Evolutionary conservation across 2,329 filamentous ascomycete species (phyloP), one percentile per base, ranked within the genome.

Genomic region (Hypomyces perniciosus): DNA sequence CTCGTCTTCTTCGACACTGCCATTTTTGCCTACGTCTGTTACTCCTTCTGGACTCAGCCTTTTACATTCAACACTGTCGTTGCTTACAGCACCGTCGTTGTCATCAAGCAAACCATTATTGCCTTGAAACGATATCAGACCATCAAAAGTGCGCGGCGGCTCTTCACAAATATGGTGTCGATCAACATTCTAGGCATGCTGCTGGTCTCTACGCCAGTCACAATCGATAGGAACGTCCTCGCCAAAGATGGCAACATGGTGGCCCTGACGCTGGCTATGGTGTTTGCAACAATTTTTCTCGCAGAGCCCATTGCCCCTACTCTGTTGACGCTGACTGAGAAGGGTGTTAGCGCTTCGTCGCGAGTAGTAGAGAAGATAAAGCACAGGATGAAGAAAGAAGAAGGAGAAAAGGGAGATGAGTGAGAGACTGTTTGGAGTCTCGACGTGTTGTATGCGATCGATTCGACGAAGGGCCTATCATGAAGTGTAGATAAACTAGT

Each of bases 11-110:
- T 57, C 29, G 56, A 56, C 46, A 40, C 57, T 38, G 49, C 39
- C 55, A 53, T 58, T 20, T 58, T 58, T 35, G 50, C 56, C 34
- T 58, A 58, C 26, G 55, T 57, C 20, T 56, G 55, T 47, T 58
- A 57, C 41, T 58, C 55, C 4, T 58, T 58, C 46, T 58, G 47
- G 30, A 48, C 56, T 5, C 56, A 58, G 48, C 55, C 56, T 3
- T 57, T 58, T 29, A 58, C 56, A 2, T 58, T 58, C 51, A 58
- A 57, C 48, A 58, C 56, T 1, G 55, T 58, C 6, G 55, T 58
- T 27, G 56, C 56, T 6, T 58, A 58, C 35, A 50, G 56, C 37
- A 56, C 56, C 5, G 56, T 58, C 20, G 56, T 58, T 13, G 46
- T 50, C 40, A 53, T 58, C 48, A 58, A 57, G 46, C 56, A 58